phyloP scores from a whole-genome alignment of 257 asterid genomes.

The Solanum sitiens region DNA sequence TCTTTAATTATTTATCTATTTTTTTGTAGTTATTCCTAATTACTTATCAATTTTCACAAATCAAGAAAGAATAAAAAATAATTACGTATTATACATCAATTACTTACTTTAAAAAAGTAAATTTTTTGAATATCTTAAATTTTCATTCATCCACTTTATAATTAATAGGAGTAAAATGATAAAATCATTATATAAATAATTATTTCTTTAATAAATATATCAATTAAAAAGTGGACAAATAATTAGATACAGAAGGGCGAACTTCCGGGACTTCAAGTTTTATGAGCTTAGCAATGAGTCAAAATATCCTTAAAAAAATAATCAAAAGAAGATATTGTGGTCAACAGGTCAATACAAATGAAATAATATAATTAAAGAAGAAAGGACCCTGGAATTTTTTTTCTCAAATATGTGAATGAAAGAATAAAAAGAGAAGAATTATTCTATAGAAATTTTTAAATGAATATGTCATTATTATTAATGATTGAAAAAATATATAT shows the following conservation, averaged over 20 bases:
- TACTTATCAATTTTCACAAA: too few relatives aligned
- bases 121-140: too few relatives aligned
- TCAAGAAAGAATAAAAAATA: too few relatives aligned
- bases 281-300: background rate
- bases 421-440: background rate
- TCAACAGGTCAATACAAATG: background rate
- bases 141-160: too few relatives aligned
- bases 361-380: background rate
- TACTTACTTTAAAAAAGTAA: too few relatives aligned
- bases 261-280: background rate
- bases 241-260: too few relatives aligned
- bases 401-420: background rate
- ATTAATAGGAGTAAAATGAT: fast-evolving
- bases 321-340: background rate
- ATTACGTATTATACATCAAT: too few relatives aligned
- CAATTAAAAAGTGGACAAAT: too few relatives aligned
- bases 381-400: background rate
- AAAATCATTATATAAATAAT: too few relatives aligned
- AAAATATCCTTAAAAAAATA: background rate
- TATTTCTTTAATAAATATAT: too few relatives aligned
- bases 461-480: background rate
- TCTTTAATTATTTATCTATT: too few relatives aligned
- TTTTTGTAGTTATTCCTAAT: too few relatives aligned
- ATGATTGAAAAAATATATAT: background rate
- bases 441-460: background rate